Evolutionary conservation across 2,329 filamentous ascomycete genomes (phyloP).

Genomic region (Fusarium domesticum): DNA sequence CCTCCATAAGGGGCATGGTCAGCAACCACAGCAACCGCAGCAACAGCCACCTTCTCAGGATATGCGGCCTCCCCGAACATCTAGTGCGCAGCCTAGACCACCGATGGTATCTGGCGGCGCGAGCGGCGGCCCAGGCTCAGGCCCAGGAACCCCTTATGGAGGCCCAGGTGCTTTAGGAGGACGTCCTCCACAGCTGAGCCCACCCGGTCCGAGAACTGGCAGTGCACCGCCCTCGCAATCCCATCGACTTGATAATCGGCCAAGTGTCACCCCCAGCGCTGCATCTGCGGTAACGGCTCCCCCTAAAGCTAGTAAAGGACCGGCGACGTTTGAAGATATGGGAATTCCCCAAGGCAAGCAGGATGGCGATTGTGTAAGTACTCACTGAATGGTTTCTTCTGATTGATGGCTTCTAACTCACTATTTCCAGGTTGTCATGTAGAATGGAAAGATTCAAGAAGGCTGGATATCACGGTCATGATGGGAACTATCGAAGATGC

Average conservation of each 20-base stretch:
- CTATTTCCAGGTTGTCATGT: not conserved
- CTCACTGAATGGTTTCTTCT: not conserved
- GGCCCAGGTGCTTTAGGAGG: conserved; percentile 11
- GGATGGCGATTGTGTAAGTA: conserved; percentile 85
- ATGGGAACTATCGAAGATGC: not conserved
- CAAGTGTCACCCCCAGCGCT: conserved; percentile 31
- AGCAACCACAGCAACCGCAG: conserved; percentile 11
- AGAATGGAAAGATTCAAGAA: not conserved
- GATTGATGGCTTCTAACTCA: not conserved
- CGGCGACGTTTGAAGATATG: conserved; percentile 98
- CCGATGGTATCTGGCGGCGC: conserved; percentile 18
- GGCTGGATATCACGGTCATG: not conserved
- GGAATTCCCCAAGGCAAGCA: conserved; percentile 81
- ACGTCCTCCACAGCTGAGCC: conserved; percentile 11
- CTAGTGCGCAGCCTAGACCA: conserved; percentile 23
- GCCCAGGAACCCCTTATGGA: conserved; percentile 10
- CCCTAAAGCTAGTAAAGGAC: conserved; percentile 61
- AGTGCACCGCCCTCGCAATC: conserved; percentile 38
- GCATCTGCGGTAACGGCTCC: conserved; percentile 35
- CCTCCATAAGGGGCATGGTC: conserved; percentile 24
- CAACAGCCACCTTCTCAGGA: conserved; percentile 4
- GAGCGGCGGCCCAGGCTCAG: conserved; percentile 25
- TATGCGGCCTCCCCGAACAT: conserved; percentile 22
- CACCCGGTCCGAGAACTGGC: conserved; percentile 31
- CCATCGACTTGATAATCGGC: conserved; percentile 29